These are phyloP conservation scores for Zygosaccharomyces siamensis DNA, from an alignment of 805 yeast genomes.

Conservation along the genomic window DNA sequence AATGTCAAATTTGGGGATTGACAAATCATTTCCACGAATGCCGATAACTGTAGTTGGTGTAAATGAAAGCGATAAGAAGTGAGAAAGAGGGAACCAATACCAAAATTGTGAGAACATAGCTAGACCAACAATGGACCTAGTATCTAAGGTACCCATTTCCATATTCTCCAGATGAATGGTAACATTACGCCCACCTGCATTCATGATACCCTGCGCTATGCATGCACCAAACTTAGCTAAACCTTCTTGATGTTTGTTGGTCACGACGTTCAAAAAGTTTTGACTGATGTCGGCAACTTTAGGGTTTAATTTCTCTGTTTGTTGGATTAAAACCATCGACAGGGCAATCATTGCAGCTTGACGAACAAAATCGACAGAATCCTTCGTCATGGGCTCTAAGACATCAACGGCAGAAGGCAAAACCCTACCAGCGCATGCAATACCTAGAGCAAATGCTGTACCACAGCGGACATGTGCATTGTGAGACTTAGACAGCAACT, in stretches of 20 bases:
- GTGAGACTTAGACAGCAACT: constrained; percentile 86
- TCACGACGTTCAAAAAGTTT: constrained; percentile 65
- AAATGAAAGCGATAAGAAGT: constrained; percentile 85
- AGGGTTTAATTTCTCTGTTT: constrained; percentile 76
- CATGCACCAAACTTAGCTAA: constrained; percentile 97
- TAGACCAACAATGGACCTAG: constrained; percentile 87
- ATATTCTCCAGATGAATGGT: constrained; percentile 85
- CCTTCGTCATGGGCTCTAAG: constrained; percentile 86
- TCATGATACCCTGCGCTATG: constrained; percentile 92
- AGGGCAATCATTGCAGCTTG: constrained; percentile 95
- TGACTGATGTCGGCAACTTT: constrained; percentile 75
- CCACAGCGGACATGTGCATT: constrained; percentile 98
- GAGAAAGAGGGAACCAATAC: constrained; percentile 98
- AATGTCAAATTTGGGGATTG: constrained; percentile 77
- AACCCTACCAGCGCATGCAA: constrained; percentile 94
- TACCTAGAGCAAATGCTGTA: constrained; percentile 94
- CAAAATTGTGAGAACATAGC: constrained; percentile 88
- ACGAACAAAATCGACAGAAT: constrained; percentile 93
- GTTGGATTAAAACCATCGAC: constrained; percentile 85
- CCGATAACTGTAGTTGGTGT: constrained; percentile 90
- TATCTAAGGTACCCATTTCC: constrained; percentile 85
- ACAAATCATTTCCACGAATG: constrained; percentile 69
- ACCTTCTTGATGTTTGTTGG: constrained; percentile 91
- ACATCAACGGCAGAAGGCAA: constrained; percentile 84
- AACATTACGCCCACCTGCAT: constrained; percentile 98